phyloP scores from a whole-genome alignment of 768 basidiomycete species.

The Lactarius sanguifluus region DNA sequence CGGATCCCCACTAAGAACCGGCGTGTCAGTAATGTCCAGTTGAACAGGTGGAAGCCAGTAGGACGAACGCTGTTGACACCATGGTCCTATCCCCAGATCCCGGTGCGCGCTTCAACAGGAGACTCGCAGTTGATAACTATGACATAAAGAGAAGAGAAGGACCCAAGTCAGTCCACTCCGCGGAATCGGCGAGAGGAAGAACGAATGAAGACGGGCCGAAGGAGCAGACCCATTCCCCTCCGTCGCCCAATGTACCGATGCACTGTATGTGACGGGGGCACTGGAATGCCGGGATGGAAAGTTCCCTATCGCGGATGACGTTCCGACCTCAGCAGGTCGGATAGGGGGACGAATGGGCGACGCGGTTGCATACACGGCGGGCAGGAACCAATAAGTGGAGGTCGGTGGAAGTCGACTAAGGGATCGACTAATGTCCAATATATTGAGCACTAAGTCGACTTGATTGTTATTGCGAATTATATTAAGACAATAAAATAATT shows the following conservation, averaged over 20 bases:
- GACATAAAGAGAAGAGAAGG: too few relatives aligned
- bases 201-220: conserved; percentile 39
- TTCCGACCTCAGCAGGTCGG: background rate
- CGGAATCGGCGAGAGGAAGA: background rate
- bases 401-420: too few relatives aligned
- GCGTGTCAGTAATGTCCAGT: background rate
- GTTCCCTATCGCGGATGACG: conserved; percentile 38
- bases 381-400: too few relatives aligned
- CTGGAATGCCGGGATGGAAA: conserved; percentile 49
- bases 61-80: conserved; percentile 27
- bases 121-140: conserved; percentile 49
- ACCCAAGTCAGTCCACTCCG: background rate
- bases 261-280: conserved; percentile 44
- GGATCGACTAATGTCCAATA: too few relatives aligned
- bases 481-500: too few relatives aligned
- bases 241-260: conserved; percentile 52
- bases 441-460: too few relatives aligned
- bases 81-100: too few relatives aligned
- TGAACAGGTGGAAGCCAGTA: background rate
- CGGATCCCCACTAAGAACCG: conserved; percentile 40
- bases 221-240: conserved; percentile 56
- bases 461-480: too few relatives aligned
- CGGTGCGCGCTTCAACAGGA: conserved; percentile 45
- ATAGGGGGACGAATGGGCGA: background rate
- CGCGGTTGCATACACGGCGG: background rate